phyloP scores from a whole-genome alignment of 2,329 filamentous ascomycete species.

The Exophiala mesophila region DNA sequence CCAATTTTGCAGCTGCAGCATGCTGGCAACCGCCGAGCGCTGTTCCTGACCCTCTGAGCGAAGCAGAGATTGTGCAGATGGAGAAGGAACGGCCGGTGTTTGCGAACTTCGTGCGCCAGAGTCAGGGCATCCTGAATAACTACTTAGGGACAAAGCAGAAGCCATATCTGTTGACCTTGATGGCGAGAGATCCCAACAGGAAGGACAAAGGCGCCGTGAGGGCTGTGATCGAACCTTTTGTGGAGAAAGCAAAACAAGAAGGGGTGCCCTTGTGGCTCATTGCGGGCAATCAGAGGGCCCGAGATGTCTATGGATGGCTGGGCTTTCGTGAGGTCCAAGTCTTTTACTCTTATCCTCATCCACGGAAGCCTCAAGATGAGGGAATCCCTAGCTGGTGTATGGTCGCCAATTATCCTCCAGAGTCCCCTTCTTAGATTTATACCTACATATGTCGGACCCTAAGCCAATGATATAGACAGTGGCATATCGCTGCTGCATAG shows the following conservation, averaged over 20 bases:
- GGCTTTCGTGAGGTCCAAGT: slow-evolving; percentile 20
- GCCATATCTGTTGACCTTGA: slow-evolving; percentile 17
- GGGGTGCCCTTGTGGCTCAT: slow-evolving; percentile 21
- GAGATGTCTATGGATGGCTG: slow-evolving; percentile 24
- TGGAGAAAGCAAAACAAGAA: slow-evolving; percentile 15
- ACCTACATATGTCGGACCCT: too few species aligned
- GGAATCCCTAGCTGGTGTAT: slow-evolving; percentile 16
- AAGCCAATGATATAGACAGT: too few species aligned
- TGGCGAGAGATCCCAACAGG: slow-evolving; percentile 19
- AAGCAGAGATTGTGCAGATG: slow-evolving; percentile 6
- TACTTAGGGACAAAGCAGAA: slow-evolving; percentile 6
- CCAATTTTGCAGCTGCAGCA: slow-evolving; percentile 18
- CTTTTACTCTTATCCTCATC: slow-evolving; percentile 6
- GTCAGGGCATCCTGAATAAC: slow-evolving; percentile 3
- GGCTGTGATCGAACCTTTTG: slow-evolving; percentile 23
- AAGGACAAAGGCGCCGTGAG: slow-evolving; percentile 21
- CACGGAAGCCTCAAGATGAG: not conserved
- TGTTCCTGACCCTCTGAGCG: slow-evolving; percentile 2
- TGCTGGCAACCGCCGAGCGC: slow-evolving; percentile 21
- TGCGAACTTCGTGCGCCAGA: slow-evolving; percentile 11
- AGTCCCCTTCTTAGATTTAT: too few species aligned
- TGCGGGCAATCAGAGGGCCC: slow-evolving; percentile 17
- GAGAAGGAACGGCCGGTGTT: slow-evolving; percentile 11
- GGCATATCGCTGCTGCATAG: too few species aligned
- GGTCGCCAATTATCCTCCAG: slow-evolving; percentile 20